phyloP scores from a whole-genome alignment of 176 grass and related monocot genomes.

The Themeda triandra region DNA sequence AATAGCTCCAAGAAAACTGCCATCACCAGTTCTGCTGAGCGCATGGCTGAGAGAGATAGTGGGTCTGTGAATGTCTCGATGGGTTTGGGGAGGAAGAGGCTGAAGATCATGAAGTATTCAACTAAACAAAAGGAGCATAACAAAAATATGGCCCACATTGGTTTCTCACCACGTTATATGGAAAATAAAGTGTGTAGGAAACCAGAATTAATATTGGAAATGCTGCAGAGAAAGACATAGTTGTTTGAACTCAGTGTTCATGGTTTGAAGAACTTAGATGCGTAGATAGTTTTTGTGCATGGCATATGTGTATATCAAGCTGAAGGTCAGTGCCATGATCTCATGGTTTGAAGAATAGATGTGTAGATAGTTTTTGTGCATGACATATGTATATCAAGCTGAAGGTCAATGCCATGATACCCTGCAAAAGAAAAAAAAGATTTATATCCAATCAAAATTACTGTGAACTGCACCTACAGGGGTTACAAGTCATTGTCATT shows the following conservation, averaged over 20 bases:
- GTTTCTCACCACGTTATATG: neutral
- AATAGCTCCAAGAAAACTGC: neutral
- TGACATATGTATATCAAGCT: neutral
- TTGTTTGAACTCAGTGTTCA: neutral
- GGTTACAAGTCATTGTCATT: neutral
- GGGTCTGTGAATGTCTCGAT: slow-evolving; percentile 30
- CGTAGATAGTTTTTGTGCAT: neutral
- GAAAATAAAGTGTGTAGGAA: slow-evolving; percentile 27
- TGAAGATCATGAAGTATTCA: slow-evolving; percentile 44
- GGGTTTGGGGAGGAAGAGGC: slow-evolving; percentile 41
- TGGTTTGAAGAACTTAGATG: neutral
- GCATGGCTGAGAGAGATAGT: neutral
- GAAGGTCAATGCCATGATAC: neutral
- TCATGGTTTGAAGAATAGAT: neutral
- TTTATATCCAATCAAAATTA: neutral
- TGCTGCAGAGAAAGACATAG: slow-evolving; percentile 56
- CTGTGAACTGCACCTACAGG: neutral
- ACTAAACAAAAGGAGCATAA: slow-evolving; percentile 16
- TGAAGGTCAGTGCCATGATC: neutral
- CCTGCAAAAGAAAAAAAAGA: neutral
- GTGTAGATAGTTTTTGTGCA: neutral
- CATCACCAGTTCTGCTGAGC: neutral
- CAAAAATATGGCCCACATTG: neutral
- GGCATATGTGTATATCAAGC: neutral
- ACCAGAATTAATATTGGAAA: slow-evolving; percentile 58